Percentiles rank a stretch among this genome's conserved stretches.
These are phyloP conservation scores for Stropharia rugosoannulata DNA, from an alignment of 768 basidiomycete genomes.

Conservation along the genomic window DNA sequence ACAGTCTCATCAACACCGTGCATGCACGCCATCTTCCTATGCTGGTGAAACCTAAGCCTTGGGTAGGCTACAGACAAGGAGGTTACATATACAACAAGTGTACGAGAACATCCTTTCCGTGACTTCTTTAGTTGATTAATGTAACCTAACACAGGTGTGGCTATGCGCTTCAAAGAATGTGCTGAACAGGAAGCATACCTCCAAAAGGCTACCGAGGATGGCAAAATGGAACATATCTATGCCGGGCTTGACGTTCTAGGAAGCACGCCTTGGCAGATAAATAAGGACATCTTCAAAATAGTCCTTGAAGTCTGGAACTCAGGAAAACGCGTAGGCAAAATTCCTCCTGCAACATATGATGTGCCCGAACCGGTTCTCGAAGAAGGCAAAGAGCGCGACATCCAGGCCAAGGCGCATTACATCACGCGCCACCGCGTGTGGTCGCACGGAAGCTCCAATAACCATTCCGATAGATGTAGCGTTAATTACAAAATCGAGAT, in stretches of 20 bases:
- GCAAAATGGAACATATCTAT: slow-evolving; percentile 82
- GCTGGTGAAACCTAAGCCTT: slow-evolving; percentile 89
- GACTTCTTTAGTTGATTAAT: slow-evolving; percentile 3
- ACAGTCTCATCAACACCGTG: slow-evolving; percentile 65
- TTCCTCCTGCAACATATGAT: slow-evolving; percentile 74
- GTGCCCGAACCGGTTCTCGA: slow-evolving; percentile 61
- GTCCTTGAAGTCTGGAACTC: slow-evolving; percentile 85
- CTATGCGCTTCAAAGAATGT: slow-evolving; percentile 94
- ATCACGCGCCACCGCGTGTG: slow-evolving; percentile 54
- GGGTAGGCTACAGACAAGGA: slow-evolving; percentile 75
- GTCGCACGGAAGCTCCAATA: slow-evolving; percentile 64
- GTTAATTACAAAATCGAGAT: slow-evolving; percentile 98
- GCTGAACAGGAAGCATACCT: slow-evolving; percentile 83
- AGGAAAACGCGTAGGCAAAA: slow-evolving; percentile 78
- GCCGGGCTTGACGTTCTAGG: slow-evolving; percentile 90
- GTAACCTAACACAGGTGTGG: slow-evolving; percentile 41
- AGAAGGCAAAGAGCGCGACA: slow-evolving; percentile 44
- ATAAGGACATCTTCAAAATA: slow-evolving; percentile 71
- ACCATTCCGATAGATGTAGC: slow-evolving; percentile 89
- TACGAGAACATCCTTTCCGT: slow-evolving; percentile 30
- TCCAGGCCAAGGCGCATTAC: slow-evolving; percentile 52
- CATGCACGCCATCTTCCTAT: slow-evolving; percentile 96
- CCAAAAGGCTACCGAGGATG: slow-evolving; percentile 65
- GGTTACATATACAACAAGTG: slow-evolving; percentile 82
- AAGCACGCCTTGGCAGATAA: slow-evolving; percentile 88